A percentile compares a stretch with the other conserved stretches of the same genome.
Evolutionary conservation across 495 filamentous ascomycete genomes (phyloP).

Genomic region (Hyphodiscus hymeniophilus): DNA sequence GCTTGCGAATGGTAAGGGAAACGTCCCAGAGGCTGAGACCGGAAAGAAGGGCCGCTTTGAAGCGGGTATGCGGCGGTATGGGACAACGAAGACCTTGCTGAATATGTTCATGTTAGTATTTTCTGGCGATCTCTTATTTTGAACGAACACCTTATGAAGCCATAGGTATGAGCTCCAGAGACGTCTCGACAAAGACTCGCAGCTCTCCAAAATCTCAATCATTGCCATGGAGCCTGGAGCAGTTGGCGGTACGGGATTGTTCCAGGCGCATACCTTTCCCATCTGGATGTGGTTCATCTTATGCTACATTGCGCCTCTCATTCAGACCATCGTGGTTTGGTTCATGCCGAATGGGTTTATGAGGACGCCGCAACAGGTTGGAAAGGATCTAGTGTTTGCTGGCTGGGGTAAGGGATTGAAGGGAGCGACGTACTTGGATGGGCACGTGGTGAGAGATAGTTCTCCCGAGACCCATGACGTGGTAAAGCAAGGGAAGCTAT

Average conservation of each 20-base stretch:
- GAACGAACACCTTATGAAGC: not conserved
- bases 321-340: constrained; percentile 7
- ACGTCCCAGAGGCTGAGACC: not conserved
- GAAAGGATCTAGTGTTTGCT: constrained; percentile 31
- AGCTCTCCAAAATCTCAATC: constrained; percentile 25
- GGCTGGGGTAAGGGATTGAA: constrained; percentile 24
- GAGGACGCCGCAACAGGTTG: constrained; percentile 36
- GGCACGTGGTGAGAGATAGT: constrained; percentile 14
- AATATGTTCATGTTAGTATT: constrained; percentile 35
- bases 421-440: constrained; percentile 29
- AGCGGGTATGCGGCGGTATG: constrained; percentile 31
- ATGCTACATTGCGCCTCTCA: constrained; percentile 7
- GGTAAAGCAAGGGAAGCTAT: constrained; percentile 27
- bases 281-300: constrained; percentile 10
- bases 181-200: constrained; percentile 25
- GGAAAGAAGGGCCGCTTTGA: constrained; percentile 11
- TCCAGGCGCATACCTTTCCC: constrained; percentile 15
- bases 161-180: constrained; percentile 28
- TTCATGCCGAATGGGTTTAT: constrained; percentile 23
- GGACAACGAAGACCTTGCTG: constrained; percentile 29
- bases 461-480: constrained; percentile 28
- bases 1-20: constrained; percentile 29
- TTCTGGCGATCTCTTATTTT: not conserved
- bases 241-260: constrained; percentile 25
- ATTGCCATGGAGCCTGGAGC: constrained; percentile 30